Evolutionary conservation across 805 yeast species (phyloP).

Genomic region (Lipomyces chichibuensis): DNA sequence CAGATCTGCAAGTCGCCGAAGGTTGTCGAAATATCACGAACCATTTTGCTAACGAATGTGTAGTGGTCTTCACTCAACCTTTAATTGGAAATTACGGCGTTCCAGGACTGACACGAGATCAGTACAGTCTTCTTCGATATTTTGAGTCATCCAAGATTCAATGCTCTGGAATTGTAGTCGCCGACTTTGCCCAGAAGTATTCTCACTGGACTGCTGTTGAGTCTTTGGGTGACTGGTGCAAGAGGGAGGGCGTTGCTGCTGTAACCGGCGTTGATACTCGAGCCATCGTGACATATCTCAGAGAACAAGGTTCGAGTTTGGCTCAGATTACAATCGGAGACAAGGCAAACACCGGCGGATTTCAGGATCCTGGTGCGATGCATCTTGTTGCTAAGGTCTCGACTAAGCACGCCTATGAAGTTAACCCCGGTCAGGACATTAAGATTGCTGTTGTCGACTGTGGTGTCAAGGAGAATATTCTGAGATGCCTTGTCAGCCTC

Average conservation of each 20-base stretch:
- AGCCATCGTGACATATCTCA: constrained; percentile 84
- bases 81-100: constrained; percentile 98
- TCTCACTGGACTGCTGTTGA: constrained; percentile 99
- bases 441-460: constrained; percentile 96
- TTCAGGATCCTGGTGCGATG: constrained; percentile 88
- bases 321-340: constrained; percentile 90
- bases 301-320: constrained; percentile 94
- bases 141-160: constrained; percentile 91
- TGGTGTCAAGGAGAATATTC: constrained; percentile 96
- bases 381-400: constrained; percentile 92
- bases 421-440: constrained; percentile 55
- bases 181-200: constrained; percentile 91
- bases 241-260: constrained; percentile 94
- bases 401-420: constrained; percentile 92
- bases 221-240: constrained; percentile 92
- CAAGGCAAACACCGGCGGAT: constrained; percentile 40
- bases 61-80: constrained; percentile 89
- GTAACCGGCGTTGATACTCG: constrained; percentile 98
- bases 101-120: constrained; percentile 84
- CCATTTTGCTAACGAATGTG: background rate
- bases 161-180: constrained; percentile 94
- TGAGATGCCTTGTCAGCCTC: constrained; percentile 89
- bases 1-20: constrained; percentile 57
- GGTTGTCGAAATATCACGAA: background rate
- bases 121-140: constrained; percentile 81